These are phyloP conservation scores for Celoporthe dispersa DNA, from an alignment of 2,329 filamentous ascomycete genomes.

Conservation along the genomic window DNA sequence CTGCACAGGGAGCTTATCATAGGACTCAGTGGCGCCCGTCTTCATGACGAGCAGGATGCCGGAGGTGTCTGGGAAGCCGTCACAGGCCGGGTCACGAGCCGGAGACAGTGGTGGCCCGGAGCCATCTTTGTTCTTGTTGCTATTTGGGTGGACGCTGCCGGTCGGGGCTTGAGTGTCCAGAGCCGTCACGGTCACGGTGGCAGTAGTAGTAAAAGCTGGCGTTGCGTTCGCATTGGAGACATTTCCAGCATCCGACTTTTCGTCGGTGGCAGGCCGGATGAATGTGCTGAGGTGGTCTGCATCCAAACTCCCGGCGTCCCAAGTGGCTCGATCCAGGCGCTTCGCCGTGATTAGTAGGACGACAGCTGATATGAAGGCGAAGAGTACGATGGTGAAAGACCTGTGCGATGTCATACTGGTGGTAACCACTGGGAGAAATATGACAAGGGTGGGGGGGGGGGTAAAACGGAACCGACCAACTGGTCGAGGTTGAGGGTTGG, in stretches of 20 bases:
- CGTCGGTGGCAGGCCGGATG: background rate
- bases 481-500: constrained; percentile 4
- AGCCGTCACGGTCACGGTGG: background rate
- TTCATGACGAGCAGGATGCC: constrained; percentile 60
- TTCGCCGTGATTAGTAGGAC: constrained; percentile 41
- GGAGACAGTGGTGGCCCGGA: background rate
- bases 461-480: background rate
- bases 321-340: constrained; percentile 38
- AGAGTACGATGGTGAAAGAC: constrained; percentile 35
- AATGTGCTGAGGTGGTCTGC: constrained; percentile 29
- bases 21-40: constrained; percentile 61
- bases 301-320: constrained; percentile 38
- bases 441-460: background rate
- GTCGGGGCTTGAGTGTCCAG: background rate
- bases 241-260: background rate
- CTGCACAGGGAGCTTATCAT: constrained; percentile 58
- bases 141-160: constrained; percentile 37
- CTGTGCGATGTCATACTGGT: constrained; percentile 39
- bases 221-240: background rate
- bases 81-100: constrained; percentile 32
- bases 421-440: constrained; percentile 9
- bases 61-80: constrained; percentile 48
- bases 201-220: background rate
- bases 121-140: constrained; percentile 28
- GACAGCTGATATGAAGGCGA: constrained; percentile 37